A percentile compares a stretch with the other conserved stretches of the same genome.
Conservation (phyloP, 2,329 filamentous ascomycete species). For the Xylariales sp. region DNA sequence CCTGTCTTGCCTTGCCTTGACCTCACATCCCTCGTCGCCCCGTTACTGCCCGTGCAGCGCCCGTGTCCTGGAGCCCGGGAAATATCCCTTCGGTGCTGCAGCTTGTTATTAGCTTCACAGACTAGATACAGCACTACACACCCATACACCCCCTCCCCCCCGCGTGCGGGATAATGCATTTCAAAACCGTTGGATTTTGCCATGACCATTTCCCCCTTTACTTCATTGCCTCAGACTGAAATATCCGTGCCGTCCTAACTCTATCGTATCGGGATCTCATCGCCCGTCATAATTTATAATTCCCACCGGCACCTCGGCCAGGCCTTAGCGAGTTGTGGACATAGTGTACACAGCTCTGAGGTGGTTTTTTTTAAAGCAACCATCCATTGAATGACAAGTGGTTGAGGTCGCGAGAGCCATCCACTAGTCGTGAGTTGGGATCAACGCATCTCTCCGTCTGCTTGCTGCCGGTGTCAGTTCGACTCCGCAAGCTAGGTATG, state of each 20-base stretch:
- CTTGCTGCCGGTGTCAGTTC: slow-evolving; percentile 14
- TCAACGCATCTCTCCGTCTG: slow-evolving; percentile 21
- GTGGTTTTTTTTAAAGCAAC: not conserved
- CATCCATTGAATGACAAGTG: not conserved
- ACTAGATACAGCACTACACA: not conserved
- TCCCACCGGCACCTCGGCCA: slow-evolving; percentile 13
- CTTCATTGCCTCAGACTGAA: slow-evolving; percentile 42
- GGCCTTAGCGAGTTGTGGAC: slow-evolving; percentile 10
- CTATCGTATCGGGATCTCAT: slow-evolving; percentile 38
- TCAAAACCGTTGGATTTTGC: slow-evolving; percentile 47
- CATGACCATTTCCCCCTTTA: slow-evolving; percentile 43
- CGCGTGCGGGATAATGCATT: slow-evolving; percentile 43
- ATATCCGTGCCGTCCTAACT: slow-evolving; percentile 48
- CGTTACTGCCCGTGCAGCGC: slow-evolving; percentile 11
- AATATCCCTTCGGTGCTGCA: slow-evolving; percentile 30
- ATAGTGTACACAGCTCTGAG: not conserved
- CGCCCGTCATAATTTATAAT: slow-evolving; percentile 30
- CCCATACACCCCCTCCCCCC: not conserved
- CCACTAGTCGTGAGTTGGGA: slow-evolving; percentile 17
- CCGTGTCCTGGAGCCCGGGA: slow-evolving; percentile 39
- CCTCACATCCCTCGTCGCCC: slow-evolving; percentile 24
- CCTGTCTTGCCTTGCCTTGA: slow-evolving; percentile 37
- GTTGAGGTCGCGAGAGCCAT: slow-evolving; percentile 15
- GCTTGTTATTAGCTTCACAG: slow-evolving; percentile 28
- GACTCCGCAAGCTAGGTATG: slow-evolving; percentile 21